Evolutionary conservation across 352 stramenopile species (phyloP).

Genomic region (Globisporangium okanoganense): DNA sequence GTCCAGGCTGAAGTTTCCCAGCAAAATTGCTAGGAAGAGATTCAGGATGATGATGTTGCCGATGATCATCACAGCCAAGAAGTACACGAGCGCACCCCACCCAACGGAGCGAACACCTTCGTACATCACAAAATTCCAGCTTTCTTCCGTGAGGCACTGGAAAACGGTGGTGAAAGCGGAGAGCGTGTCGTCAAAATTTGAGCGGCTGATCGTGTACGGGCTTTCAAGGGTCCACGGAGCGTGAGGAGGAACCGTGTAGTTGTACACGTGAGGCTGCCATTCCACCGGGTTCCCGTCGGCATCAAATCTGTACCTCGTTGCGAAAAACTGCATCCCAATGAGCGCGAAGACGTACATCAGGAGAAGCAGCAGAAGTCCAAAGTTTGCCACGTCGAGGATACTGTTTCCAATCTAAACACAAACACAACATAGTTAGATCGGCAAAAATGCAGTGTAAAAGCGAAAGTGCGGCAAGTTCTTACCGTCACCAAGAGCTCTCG

Average conservation of each 20-base stretch:
- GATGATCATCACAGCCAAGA: constrained; percentile 65
- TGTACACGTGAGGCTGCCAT: constrained; percentile 40
- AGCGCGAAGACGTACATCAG: constrained; percentile 90
- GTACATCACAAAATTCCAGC: constrained; percentile 88
- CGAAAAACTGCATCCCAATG: constrained; percentile 76
- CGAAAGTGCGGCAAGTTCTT: neutral
- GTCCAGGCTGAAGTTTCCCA: constrained; percentile 70
- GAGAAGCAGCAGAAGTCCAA: constrained; percentile 82
- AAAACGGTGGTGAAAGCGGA: constrained; percentile 72
- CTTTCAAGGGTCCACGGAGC: constrained; percentile 37
- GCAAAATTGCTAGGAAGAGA: constrained; percentile 86
- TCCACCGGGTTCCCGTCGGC: constrained; percentile 24
- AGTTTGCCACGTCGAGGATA: constrained; percentile 81
- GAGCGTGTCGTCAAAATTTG: constrained; percentile 63
- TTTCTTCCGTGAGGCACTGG: constrained; percentile 85
- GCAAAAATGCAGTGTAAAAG: neutral
- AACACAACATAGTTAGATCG: neutral
- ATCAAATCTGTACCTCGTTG: constrained; percentile 84
- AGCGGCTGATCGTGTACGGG: constrained; percentile 33
- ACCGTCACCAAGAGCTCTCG: constrained; percentile 77
- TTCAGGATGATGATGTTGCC: constrained; percentile 87
- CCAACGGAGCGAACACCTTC: constrained; percentile 52
- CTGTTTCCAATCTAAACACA: constrained; percentile 54
- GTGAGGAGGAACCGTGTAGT: constrained; percentile 32
- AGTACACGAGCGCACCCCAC: constrained; percentile 44